Evolutionary conservation across 352 stramenopile genomes (phyloP), one percentile per base, ranked within the genome.

Genomic region (Aphanomyces cochlioides): DNA sequence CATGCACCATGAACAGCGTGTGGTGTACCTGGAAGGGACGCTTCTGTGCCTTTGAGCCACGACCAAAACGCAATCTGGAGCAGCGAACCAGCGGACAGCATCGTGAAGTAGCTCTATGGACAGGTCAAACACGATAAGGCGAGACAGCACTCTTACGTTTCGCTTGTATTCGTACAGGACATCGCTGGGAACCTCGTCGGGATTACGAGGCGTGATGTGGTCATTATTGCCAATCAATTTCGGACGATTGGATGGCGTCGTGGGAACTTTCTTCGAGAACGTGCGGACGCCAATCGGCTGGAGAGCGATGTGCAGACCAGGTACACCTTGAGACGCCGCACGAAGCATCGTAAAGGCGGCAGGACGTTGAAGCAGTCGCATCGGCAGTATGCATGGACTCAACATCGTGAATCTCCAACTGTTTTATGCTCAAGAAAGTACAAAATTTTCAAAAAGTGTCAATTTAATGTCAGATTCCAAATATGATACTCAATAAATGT

Each of bases 11-110:
- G 63, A 6, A 59, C 15, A 5, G 19, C 3, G 34, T 59, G 4
- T 10, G n/a, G 38, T 17, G 15, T 60, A 61, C 54, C 43, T 13
- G 63, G 63, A 21, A 69, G 54, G 5, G 63, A 91, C 70, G 90
- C 81, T 73, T 93, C 84, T 67, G 92, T 92, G n/a, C 87, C 87
- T 69, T 95, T 95, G 60, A 93, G 77, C 87, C 87, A 95, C 36
- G 85, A 93, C 87, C 87, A 95, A 61, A 95, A 95, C 28, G 87
- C 85, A 69, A 95, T 91, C 83, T 95, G 72, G 45, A 70, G 8
- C 13, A 95, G 72, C 12, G 87, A 93, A 8, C 81, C 87, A 47
- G 87, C 84, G 38, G 85, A 92, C 64, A 90, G 78, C 61, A 88
- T 82, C 4, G 84, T 86, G 73, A 95, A 95, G 77, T 93, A 95